These are phyloP conservation scores for Myotisia sp. DNA, from an alignment of 2,329 filamentous ascomycete genomes.

Conservation along the genomic window DNA sequence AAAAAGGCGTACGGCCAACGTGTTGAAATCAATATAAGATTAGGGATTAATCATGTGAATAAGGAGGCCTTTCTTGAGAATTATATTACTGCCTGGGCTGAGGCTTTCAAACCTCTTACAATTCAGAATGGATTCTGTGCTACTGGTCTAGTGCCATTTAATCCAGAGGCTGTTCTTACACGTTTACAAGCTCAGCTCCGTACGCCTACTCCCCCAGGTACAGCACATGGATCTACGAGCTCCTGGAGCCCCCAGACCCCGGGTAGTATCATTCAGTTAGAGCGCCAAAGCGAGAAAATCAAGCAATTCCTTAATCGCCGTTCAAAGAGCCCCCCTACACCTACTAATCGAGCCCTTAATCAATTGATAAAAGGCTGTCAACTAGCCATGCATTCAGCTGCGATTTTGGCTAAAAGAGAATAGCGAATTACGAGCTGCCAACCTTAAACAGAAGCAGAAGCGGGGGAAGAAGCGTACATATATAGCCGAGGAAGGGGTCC, in stretches of 20 bases:
- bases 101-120: slow-evolving; percentile 5
- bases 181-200: not conserved
- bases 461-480: slow-evolving; percentile 2
- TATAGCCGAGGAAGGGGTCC: slow-evolving; percentile 4
- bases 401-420: slow-evolving; percentile 5
- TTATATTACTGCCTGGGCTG: slow-evolving; percentile 4
- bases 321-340: not conserved
- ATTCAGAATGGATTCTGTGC: not conserved
- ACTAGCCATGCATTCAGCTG: slow-evolving; percentile 4
- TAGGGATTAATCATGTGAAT: slow-evolving; percentile 6
- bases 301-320: not conserved
- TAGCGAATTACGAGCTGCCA: slow-evolving; percentile 7
- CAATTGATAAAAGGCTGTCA: slow-evolving; percentile 3
- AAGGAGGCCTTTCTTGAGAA: slow-evolving; percentile 6
- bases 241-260: not conserved
- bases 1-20: not conserved
- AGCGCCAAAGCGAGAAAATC: not conserved
- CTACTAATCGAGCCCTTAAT: slow-evolving; percentile 5
- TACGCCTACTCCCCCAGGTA: slow-evolving; percentile 3
- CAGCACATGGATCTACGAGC: not conserved
- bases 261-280: not conserved
- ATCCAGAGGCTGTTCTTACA: not conserved
- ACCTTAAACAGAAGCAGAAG: slow-evolving; percentile 9
- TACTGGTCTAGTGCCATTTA: not conserved
- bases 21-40: slow-evolving; percentile 1